phyloP scores from a whole-genome alignment of 2,329 filamentous ascomycete genomes.

The Venturiaceae sp. region DNA sequence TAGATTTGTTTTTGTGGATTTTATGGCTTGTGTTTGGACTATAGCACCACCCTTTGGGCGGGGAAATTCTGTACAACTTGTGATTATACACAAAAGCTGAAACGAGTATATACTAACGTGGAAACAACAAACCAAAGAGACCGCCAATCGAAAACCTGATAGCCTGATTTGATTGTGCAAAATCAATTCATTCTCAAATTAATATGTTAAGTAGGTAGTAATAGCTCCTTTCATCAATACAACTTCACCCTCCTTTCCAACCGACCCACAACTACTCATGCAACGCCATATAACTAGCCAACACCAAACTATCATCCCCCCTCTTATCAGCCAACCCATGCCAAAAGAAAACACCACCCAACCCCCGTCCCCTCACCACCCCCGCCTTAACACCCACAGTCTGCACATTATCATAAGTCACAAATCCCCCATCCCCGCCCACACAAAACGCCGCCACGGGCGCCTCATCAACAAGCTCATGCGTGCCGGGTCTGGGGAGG shows the following conservation, averaged over 20 bases:
- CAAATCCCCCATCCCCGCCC: constrained; percentile 65
- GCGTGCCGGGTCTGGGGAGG: constrained; percentile 51
- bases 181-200: background rate
- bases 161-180: too few relatives aligned
- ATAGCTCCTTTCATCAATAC: background rate
- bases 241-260: background rate
- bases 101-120: too few relatives aligned
- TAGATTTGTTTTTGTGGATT: too few relatives aligned
- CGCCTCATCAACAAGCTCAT: constrained; percentile 58
- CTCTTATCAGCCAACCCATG: constrained; percentile 61
- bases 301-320: constrained; percentile 45
- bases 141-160: too few relatives aligned
- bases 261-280: constrained; percentile 15
- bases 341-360: constrained; percentile 77
- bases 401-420: constrained; percentile 69
- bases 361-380: constrained; percentile 60
- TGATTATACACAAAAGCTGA: too few relatives aligned
- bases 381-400: constrained; percentile 67
- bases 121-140: too few relatives aligned
- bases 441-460: constrained; percentile 62
- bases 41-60: too few relatives aligned
- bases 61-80: too few relatives aligned
- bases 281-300: constrained; percentile 48
- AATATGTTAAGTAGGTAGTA: background rate
- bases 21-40: too few relatives aligned